Base-by-base conservation (phyloP, 2,329 filamentous ascomycete species). In the Aspergillus jensenii region DNA sequence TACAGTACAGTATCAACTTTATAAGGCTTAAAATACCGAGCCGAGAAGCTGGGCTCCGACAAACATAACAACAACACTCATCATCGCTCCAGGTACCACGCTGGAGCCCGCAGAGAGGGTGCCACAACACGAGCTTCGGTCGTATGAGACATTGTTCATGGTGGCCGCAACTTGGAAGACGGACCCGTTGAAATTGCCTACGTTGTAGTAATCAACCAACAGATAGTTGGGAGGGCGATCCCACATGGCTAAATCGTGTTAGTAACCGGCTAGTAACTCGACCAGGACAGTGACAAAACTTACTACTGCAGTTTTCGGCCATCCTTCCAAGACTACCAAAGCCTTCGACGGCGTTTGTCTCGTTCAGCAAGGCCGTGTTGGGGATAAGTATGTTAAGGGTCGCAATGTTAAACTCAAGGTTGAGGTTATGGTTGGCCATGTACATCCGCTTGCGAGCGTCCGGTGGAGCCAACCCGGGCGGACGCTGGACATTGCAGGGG, bases 341-440 rank as follows among this genome's bases (percentile, higher is more conserved):
- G 15, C 88, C 88, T 1, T 78, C 80, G 12, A 81, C 82, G 12
- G 82, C 85, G 69, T 96, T 96, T 17, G 90, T 93, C 59, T 83
- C 76, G 66, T 90, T 90, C 56, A 93, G 76, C 41, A 87, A 71
- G 4, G 86, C 84, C 0, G 86, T 85, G 57, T 90, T 89, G 0
- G 91, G 91, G 12, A 95, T 87, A 7, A 92, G 78, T 46, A 95
- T 71, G 19, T 81, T 78, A 15, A 83, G 71, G 31, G 85, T 85
- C 2, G 87, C 84, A 37, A 96, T 75, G 53, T 83, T 83, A 61
- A 96, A 84, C 64, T 92, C 82, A 59, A 88, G 82, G 72, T 96
- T 96, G 58, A 96, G 82, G 71, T 97, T 97, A 78, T 97, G 93
- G 75, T 97, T 97, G 68, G 89, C 84, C 69, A 96, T 82, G 71